phyloP scores from a whole-genome alignment of 305 asterid genomes.

The Fraxinus platypoda region DNA sequence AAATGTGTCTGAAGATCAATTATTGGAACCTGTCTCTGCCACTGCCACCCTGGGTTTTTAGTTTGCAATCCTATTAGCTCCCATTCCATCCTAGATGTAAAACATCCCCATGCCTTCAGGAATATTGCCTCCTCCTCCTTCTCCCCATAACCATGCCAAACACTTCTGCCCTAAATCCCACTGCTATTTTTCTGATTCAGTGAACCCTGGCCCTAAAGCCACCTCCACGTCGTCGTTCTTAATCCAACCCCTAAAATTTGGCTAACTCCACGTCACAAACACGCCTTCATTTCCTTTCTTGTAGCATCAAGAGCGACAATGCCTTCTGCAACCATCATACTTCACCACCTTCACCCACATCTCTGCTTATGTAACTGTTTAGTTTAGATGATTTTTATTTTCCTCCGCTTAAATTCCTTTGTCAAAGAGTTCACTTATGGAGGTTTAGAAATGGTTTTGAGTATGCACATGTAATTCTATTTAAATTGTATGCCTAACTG shows the following conservation, averaged over 20 bases:
- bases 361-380: not conserved
- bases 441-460: not conserved
- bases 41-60: not conserved
- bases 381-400: not conserved
- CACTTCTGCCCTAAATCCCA: not conserved
- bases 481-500: not conserved
- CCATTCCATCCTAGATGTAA: not conserved
- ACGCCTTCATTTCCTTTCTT: not conserved
- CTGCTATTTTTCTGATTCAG: not conserved
- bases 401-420: not conserved
- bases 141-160: not conserved
- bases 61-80: not conserved
- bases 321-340: not conserved
- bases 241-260: not conserved
- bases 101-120: not conserved
- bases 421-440: not conserved
- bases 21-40: not conserved
- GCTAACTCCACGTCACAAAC: not conserved
- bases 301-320: not conserved
- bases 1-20: not conserved
- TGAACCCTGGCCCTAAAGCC: slow-evolving; percentile 1
- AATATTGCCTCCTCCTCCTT: not conserved
- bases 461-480: not conserved
- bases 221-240: not conserved
- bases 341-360: not conserved